A percentile compares a stretch with the other conserved stretches of the same genome.
Evolutionary conservation across 208 protist species (phyloP).

Genomic region (Trypanosoma lewisi): DNA sequence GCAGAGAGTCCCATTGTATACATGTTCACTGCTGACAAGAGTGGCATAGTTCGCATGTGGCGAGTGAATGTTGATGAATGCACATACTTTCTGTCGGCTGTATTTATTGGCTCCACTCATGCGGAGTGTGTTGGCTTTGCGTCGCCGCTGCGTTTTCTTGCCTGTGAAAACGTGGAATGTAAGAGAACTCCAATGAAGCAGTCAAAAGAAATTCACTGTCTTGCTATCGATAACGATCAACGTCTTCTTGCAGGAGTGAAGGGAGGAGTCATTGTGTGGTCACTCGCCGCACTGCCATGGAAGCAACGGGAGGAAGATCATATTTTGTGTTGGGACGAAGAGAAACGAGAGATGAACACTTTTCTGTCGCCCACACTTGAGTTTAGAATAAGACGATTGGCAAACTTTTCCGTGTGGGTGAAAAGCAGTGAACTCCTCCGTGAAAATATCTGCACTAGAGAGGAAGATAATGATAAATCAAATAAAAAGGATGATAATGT

Average conservation of each 20-base stretch:
- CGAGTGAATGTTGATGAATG: conserved; percentile 52
- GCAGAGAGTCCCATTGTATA: conserved; percentile 63
- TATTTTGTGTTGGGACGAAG: conserved; percentile 58
- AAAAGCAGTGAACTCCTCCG: conserved; percentile 26
- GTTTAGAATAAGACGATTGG: conserved; percentile 47
- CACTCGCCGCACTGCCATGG: conserved; percentile 53
- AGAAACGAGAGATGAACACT: conserved; percentile 11
- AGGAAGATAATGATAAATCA: neutral
- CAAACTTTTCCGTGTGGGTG: conserved; percentile 65
- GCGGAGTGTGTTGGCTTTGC: conserved; percentile 25
- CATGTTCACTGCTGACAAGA: conserved; percentile 62
- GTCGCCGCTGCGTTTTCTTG: conserved; percentile 45
- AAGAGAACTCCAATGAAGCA: neutral
- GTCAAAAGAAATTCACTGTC: conserved; percentile 41
- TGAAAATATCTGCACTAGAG: conserved; percentile 24
- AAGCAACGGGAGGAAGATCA: conserved; percentile 33
- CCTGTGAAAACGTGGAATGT: conserved; percentile 33
- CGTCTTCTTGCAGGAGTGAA: conserved; percentile 60
- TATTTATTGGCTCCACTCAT: conserved; percentile 52
- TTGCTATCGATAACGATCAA: conserved; percentile 52
- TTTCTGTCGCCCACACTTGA: conserved; percentile 16
- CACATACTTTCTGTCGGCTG: conserved; percentile 41
- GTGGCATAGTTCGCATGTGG: conserved; percentile 65
- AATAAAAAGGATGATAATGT: neutral
- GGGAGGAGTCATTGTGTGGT: conserved; percentile 64